These are phyloP conservation scores for Pythium aristosporum DNA, from an alignment of 352 stramenopile species.

Conservation along the genomic window DNA sequence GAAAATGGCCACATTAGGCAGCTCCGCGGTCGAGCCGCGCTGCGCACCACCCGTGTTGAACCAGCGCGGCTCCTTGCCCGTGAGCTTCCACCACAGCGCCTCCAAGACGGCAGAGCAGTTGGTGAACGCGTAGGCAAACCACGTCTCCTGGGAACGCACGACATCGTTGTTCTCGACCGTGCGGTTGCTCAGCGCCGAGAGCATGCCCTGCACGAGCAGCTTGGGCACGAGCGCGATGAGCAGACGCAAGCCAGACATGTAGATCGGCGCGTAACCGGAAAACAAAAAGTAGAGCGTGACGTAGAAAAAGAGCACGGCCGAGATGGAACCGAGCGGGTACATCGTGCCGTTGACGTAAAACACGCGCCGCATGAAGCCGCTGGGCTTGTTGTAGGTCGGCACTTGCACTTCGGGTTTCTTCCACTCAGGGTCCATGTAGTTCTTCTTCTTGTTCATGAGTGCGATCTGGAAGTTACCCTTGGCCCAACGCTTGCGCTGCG, in stretches of 20 bases:
- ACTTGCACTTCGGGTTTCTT: conserved; percentile 27
- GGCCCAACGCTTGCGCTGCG: conserved; percentile 36
- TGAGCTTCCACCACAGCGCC: conserved; percentile 83
- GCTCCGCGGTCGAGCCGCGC: conserved; percentile 61
- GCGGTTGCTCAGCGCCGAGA: conserved; percentile 79
- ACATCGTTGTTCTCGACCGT: conserved; percentile 85
- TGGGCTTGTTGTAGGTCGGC: conserved; percentile 53
- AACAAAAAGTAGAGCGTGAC: conserved; percentile 87
- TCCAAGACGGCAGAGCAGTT: conserved; percentile 77
- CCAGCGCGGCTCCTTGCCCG: conserved; percentile 74
- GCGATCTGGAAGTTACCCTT: conserved; percentile 49
- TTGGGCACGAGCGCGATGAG: conserved; percentile 80
- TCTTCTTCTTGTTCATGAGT: conserved; percentile 50
- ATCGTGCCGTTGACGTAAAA: conserved; percentile 84
- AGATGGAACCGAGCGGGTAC: conserved; percentile 79
- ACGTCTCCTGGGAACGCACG: conserved; percentile 79
- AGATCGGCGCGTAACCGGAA: conserved; percentile 78
- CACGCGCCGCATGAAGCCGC: conserved; percentile 73
- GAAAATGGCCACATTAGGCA: conserved; percentile 81
- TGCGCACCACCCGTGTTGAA: conserved; percentile 76
- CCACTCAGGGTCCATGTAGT: conserved; percentile 44
- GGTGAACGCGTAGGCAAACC: conserved; percentile 84
- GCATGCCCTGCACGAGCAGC: conserved; percentile 69
- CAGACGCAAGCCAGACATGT: conserved; percentile 68
- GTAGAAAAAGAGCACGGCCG: conserved; percentile 81